A percentile compares a stretch with the other conserved stretches of the same genome.
These are phyloP conservation scores for Tanacetum coccineum DNA, from an alignment of 129 eudicot genomes.

Conservation along the genomic window DNA sequence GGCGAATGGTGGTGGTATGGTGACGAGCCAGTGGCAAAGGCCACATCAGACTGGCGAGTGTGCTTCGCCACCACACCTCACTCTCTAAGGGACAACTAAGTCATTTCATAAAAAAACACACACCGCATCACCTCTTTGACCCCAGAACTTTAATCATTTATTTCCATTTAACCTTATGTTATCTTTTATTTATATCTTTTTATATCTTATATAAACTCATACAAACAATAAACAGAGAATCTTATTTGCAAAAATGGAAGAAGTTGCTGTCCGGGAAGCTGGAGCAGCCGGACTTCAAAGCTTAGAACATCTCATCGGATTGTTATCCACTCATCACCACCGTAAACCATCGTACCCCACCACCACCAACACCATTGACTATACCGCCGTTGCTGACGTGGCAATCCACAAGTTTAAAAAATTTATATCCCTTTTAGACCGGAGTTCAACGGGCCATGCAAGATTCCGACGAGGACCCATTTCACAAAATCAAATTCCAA, in stretches of 20 bases:
- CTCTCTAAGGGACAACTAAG: conserved; percentile 12
- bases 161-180: not conserved
- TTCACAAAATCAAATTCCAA: conserved; percentile 1
- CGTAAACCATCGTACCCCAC: conserved; percentile 20
- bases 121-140: conserved; percentile 33
- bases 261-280: conserved; percentile 71
- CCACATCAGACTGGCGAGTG: too few species aligned
- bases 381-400: conserved; percentile 64
- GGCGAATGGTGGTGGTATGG: too few species aligned
- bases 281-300: conserved; percentile 82
- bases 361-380: conserved; percentile 32
- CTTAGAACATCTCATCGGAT: conserved; percentile 63
- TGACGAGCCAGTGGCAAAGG: too few species aligned
- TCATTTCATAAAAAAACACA: conserved; percentile 27
- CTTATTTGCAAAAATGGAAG: conserved; percentile 47
- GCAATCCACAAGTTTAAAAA: conserved; percentile 78
- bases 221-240: conserved; percentile 2
- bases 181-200: not conserved
- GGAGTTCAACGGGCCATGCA: conserved; percentile 81
- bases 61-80: too few species aligned
- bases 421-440: conserved; percentile 78
- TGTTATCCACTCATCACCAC: too few species aligned
- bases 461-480: conserved; percentile 86
- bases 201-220: conserved; percentile 52
- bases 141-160: conserved; percentile 1